phyloP scores from a whole-genome alignment of 352 stramenopile species.

The Phytopythium vexans region DNA sequence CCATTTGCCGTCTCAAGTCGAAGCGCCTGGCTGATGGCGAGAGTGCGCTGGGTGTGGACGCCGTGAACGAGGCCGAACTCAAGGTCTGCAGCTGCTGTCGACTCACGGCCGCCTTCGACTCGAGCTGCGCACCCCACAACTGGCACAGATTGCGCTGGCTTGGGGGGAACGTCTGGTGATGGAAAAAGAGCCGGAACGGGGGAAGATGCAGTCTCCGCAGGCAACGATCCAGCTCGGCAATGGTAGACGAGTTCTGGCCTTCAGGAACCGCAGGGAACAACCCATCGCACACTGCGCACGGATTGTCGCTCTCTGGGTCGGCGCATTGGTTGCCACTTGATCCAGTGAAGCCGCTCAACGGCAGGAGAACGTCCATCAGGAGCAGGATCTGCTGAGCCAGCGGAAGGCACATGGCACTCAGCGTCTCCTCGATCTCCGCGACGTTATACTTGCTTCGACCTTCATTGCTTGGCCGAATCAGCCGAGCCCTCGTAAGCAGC shows the following conservation, averaged over 20 bases:
- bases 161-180: slow-evolving; percentile 49
- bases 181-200: slow-evolving; percentile 67
- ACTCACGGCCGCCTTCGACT: slow-evolving; percentile 65
- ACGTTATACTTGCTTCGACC: slow-evolving; percentile 18
- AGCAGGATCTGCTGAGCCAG: slow-evolving; percentile 58
- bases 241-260: slow-evolving; percentile 7
- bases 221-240: slow-evolving; percentile 31
- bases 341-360: slow-evolving; percentile 5
- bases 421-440: slow-evolving; percentile 30
- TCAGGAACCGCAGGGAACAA: slow-evolving; percentile 24
- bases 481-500: slow-evolving; percentile 41
- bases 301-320: not conserved
- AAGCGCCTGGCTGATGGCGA: not conserved
- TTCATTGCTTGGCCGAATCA: slow-evolving; percentile 11
- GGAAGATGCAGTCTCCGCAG: slow-evolving; percentile 64
- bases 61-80: not conserved
- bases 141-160: slow-evolving; percentile 63
- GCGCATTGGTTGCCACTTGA: not conserved
- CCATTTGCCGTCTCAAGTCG: slow-evolving; percentile 23
- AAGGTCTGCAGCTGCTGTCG: slow-evolving; percentile 23
- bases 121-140: slow-evolving; percentile 67
- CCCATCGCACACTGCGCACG: slow-evolving; percentile 67
- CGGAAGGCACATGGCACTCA: slow-evolving; percentile 46
- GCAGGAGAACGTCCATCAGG: slow-evolving; percentile 52
- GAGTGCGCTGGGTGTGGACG: not conserved